Evolutionary conservation across 2,329 filamentous ascomycete genomes (phyloP).

Genomic region (Trichoderma sp.): DNA sequence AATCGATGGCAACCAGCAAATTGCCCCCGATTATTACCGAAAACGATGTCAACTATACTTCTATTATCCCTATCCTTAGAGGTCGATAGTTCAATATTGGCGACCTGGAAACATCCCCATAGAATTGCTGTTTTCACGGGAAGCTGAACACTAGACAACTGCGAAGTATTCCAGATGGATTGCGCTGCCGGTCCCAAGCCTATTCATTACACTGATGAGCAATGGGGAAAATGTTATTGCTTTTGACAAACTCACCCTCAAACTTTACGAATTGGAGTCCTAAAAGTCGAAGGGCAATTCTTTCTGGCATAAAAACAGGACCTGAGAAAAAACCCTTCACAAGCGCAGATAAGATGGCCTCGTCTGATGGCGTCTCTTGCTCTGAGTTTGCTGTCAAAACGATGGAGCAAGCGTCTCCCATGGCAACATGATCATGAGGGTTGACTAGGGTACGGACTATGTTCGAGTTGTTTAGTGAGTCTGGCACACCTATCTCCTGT

Average conservation of each 20-base stretch:
- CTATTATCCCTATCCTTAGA: neutral
- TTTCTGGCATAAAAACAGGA: constrained; percentile 16
- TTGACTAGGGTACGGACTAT: neutral
- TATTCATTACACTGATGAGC: neutral
- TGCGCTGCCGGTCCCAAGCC: neutral
- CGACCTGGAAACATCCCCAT: constrained; percentile 15
- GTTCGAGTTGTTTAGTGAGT: neutral
- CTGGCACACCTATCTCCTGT: neutral
- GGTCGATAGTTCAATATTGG: neutral
- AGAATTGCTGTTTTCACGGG: neutral
- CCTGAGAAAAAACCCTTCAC: constrained; percentile 9
- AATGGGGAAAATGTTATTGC: neutral
- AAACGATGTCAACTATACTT: constrained; percentile 1
- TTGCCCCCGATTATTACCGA: neutral
- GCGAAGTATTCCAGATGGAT: neutral
- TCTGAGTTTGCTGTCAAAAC: neutral
- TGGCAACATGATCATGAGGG: neutral
- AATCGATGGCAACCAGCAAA: constrained; percentile 19
- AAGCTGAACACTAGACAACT: neutral
- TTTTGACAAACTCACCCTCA: neutral
- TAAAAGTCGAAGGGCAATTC: neutral
- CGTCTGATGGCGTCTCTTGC: neutral
- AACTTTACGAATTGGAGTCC: neutral
- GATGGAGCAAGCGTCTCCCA: constrained; percentile 2
- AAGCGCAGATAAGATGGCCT: neutral